Evolutionary conservation across 495 filamentous ascomycete species (phyloP), one percentile per base, ranked within the genome.

Genomic region (Penicillium canariense): DNA sequence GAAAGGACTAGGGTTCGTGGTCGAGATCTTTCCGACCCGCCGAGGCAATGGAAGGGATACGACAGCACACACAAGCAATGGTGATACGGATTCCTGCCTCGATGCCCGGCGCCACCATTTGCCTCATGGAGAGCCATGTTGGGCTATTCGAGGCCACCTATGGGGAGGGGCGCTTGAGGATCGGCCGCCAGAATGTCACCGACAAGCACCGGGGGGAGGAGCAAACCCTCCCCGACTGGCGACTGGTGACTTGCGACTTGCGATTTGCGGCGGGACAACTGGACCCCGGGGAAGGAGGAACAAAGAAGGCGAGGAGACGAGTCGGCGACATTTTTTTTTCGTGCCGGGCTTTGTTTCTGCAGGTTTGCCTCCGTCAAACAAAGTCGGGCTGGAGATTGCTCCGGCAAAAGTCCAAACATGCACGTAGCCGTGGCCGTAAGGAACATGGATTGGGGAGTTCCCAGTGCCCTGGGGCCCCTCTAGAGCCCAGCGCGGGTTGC

Each of bases 281-380:
- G 34, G 27, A 14, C 17, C 25, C 39, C 58, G 47, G 51, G 46
- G 32, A 32, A 39, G n/a, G n/a, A n/a, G n/a, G n/a, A n/a, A n/a
- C n/a, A n/a, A n/a, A n/a, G n/a, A 23, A 36, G 25, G 28, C 28
- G 32, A 50, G 40, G 52, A 58, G 48, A 44, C 43, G 51, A 56
- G 25, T 11, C 45, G 10, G n/a, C 3, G 38, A 42, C 38, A 42
- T 31, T 30, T 46, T 27, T 50, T 18, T 17, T 48, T 35, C 43
- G 36, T 48, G 48, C 48, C 60, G 50, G 43, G 55, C 57, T 63
- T 63, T 66, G 57, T 59, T 57, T 61, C 64, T 67, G 64, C 58
- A 67, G 55, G 64, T 67, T 67, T 67, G 64, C 61, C 39, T 49
- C 50, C 50, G 58, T 62, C 61, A 67, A 65, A 65, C 58, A 67